A percentile compares a stretch with the other conserved stretches of the same genome.
phyloP scores from a whole-genome alignment of 306 rosid genomes.

The Cicer yamashitae region DNA sequence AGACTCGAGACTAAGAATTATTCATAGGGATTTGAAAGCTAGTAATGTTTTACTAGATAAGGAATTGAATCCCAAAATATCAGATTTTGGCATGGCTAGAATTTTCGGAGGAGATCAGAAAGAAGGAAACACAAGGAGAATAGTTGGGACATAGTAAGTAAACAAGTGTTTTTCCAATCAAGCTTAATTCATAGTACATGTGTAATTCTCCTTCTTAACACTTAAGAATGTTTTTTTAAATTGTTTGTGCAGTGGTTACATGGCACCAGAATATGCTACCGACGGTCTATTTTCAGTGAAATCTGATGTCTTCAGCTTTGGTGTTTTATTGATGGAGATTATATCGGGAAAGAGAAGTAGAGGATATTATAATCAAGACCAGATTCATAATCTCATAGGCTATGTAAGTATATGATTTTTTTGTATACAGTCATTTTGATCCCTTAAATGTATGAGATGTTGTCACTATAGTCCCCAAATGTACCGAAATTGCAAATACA shows the following conservation, averaged over 20 bases:
- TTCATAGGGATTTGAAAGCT: conserved; percentile 71
- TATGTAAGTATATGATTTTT: conserved; percentile 53
- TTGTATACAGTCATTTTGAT: too few species aligned
- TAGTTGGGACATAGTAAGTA: conserved; percentile 75
- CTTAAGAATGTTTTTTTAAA: conserved; percentile 10
- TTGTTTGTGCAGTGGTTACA: conserved; percentile 55
- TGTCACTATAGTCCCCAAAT: too few species aligned
- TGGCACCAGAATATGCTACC: conserved; percentile 75
- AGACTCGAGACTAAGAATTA: conserved; percentile 64
- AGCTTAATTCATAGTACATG: neutral
- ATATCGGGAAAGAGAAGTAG: conserved; percentile 61
- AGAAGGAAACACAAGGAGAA: conserved; percentile 68
- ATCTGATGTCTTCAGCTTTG: conserved; percentile 57
- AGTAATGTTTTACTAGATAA: conserved; percentile 70
- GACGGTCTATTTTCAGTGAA: conserved; percentile 65
- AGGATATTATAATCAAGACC: conserved; percentile 57
- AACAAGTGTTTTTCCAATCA: neutral
- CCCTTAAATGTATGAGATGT: too few species aligned
- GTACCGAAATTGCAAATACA: too few species aligned
- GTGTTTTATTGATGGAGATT: conserved; percentile 61
- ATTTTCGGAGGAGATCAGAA: conserved; percentile 63
- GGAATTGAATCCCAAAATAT: conserved; percentile 68
- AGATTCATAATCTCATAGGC: conserved; percentile 59
- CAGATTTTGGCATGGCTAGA: conserved; percentile 78
- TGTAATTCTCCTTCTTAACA: neutral